Conservation (phyloP, 495 filamentous ascomycete species). For the Pyrenula aspistea region DNA sequence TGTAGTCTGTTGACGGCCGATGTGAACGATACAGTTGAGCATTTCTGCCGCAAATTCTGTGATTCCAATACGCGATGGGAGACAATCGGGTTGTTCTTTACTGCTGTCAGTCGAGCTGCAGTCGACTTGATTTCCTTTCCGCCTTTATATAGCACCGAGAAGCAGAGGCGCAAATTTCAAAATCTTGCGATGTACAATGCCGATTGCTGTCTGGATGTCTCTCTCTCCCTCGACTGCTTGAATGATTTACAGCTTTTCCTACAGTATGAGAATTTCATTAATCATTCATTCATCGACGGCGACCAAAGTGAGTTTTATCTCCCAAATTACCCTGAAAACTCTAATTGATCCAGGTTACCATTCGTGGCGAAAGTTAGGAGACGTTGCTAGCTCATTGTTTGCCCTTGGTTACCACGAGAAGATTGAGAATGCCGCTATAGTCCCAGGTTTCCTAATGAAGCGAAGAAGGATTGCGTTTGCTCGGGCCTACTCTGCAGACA, state of each 20-base stretch:
- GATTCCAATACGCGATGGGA: conserved; percentile 28
- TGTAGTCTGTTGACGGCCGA: conserved; percentile 17
- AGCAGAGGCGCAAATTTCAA: conserved; percentile 16
- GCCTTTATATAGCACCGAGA: conserved; percentile 16
- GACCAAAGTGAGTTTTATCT: conserved; percentile 31
- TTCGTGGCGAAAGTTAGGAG: conserved; percentile 29
- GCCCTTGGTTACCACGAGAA: conserved; percentile 32
- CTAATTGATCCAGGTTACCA: conserved; percentile 21
- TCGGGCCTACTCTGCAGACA: conserved; percentile 30
- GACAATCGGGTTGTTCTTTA: conserved; percentile 26
- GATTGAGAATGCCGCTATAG: conserved; percentile 14
- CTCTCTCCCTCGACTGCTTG: conserved; percentile 27
- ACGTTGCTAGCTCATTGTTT: conserved; percentile 29
- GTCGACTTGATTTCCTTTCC: conserved; percentile 23
- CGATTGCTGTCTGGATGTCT: conserved; percentile 23
- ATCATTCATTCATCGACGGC: conserved; percentile 30
- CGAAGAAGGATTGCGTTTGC: conserved; percentile 26
- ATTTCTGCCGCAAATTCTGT: conserved; percentile 21
- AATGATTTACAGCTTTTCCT: conserved; percentile 31
- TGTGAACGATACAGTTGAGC: conserved; percentile 9
- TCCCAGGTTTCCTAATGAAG: conserved; percentile 23
- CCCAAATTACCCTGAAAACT: too few relatives aligned
- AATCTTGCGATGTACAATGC: conserved; percentile 17
- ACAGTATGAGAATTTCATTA: conserved; percentile 34
- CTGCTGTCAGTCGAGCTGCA: conserved; percentile 23